These are phyloP conservation scores for Afroboletus lepidellus DNA, from an alignment of 1,284 basidiomycete species.

Conservation along the genomic window DNA sequence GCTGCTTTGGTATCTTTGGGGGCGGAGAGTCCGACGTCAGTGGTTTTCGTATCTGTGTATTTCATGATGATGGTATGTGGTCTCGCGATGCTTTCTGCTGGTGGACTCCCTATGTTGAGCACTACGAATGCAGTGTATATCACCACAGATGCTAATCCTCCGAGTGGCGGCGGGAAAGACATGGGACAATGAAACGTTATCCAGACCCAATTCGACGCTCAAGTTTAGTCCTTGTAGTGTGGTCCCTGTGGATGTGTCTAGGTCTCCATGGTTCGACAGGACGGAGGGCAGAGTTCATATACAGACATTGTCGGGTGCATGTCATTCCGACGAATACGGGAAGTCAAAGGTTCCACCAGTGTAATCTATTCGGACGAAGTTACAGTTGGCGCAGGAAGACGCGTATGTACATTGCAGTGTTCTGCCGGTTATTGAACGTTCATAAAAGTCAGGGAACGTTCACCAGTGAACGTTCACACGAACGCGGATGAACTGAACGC, in stretches of 20 bases:
- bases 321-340: not conserved
- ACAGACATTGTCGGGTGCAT: not conserved
- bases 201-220: not conserved
- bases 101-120: not conserved
- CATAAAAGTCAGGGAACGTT: no score
- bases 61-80: slow-evolving; percentile 7
- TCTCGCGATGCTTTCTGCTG: not conserved
- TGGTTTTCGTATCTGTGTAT: not conserved
- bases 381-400: not conserved
- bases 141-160: slow-evolving; percentile 23
- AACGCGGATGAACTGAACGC: no score
- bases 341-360: not conserved
- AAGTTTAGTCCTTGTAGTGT: not conserved
- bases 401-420: not conserved
- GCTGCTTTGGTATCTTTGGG: slow-evolving; percentile 1
- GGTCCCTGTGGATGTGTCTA: not conserved
- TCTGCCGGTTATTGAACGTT: no score
- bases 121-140: slow-evolving; percentile 17
- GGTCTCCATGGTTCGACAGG: not conserved
- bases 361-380: not conserved
- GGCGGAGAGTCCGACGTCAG: not conserved
- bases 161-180: slow-evolving; percentile 8
- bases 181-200: slow-evolving; percentile 3
- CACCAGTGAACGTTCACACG: no score
- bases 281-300: not conserved